A percentile compares a stretch with the other conserved stretches of the same genome.
Evolutionary conservation across 805 yeast genomes (phyloP).

Genomic region (Saturnispora mendoncae): DNA sequence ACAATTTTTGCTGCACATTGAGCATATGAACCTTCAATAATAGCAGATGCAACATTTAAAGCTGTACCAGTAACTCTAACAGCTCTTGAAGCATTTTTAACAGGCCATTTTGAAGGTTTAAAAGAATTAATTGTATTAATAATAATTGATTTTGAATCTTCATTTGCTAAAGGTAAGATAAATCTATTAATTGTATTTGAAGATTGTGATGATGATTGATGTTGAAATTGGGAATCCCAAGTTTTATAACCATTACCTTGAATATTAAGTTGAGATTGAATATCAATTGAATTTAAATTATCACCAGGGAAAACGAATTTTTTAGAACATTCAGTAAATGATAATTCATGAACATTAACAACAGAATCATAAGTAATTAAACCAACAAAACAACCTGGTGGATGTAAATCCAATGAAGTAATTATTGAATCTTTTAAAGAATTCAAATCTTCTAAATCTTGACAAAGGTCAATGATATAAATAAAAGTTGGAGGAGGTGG

Average conservation of each 20-base stretch:
- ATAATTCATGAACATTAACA: constrained; percentile 79
- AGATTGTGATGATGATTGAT: constrained; percentile 8
- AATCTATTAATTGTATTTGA: constrained; percentile 31
- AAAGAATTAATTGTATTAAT: constrained; percentile 72
- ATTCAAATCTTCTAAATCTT: constrained; percentile 78
- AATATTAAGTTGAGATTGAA: constrained; percentile 31
- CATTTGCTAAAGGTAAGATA: constrained; percentile 28
- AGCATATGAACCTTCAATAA: constrained; percentile 75
- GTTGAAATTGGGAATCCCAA: constrained; percentile 35
- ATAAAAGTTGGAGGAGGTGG: constrained; percentile 82
- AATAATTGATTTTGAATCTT: constrained; percentile 67
- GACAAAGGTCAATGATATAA: constrained; percentile 81
- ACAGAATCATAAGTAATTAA: constrained; percentile 84
- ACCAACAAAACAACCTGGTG: constrained; percentile 85
- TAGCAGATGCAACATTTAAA: constrained; percentile 68
- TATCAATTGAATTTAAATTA: constrained; percentile 46
- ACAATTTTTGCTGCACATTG: constrained; percentile 84
- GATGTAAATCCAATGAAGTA: constrained; percentile 67
- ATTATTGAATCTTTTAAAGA: constrained; percentile 76
- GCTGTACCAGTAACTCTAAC: constrained; percentile 92
- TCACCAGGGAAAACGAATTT: constrained; percentile 84
- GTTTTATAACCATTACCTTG: constrained; percentile 29
- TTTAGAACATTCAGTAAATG: constrained; percentile 54
- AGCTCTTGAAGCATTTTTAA: constrained; percentile 75
- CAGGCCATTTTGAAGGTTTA: constrained; percentile 61